Conservation (phyloP, 2,329 filamentous ascomycete species). For the Fusarium cicatricum region DNA sequence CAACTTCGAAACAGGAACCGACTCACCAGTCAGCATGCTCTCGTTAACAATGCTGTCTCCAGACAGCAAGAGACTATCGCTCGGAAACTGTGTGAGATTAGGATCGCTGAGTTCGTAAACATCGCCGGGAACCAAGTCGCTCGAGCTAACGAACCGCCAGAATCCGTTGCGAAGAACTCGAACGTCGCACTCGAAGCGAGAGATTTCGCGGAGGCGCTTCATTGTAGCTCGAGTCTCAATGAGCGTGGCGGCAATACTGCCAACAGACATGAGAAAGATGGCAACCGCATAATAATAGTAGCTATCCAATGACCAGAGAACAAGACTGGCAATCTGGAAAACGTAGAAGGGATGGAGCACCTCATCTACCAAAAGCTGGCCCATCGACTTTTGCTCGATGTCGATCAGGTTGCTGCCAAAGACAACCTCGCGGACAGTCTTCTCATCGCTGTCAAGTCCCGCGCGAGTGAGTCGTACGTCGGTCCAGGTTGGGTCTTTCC, state of each 20-base stretch:
- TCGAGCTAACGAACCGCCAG: constrained; percentile 88
- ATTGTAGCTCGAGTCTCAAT: constrained; percentile 93
- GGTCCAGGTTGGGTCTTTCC: constrained; percentile 94
- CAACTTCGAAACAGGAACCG: constrained; percentile 92
- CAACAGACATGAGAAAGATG: constrained; percentile 93
- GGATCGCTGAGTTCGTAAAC: constrained; percentile 98
- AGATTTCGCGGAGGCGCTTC: constrained; percentile 88
- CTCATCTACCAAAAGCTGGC: constrained; percentile 88
- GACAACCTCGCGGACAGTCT: constrained; percentile 80
- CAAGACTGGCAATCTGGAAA: constrained; percentile 92
- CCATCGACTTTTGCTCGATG: constrained; percentile 86
- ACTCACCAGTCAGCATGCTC: constrained; percentile 98
- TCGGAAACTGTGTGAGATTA: constrained; percentile 85
- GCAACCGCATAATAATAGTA: constrained; percentile 98
- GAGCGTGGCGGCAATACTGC: constrained; percentile 89
- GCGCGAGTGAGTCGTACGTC: constrained; percentile 76
- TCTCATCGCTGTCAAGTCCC: constrained; percentile 89
- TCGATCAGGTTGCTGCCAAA: constrained; percentile 93
- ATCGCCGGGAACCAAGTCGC: constrained; percentile 92
- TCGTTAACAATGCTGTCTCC: constrained; percentile 99
- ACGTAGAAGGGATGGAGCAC: constrained; percentile 98
- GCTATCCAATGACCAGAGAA: constrained; percentile 93
- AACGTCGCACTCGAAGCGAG: constrained; percentile 93
- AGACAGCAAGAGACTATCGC: constrained; percentile 88
- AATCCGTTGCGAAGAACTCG: constrained; percentile 94